Base-by-base conservation (phyloP, 202 grass and related monocot species). In the Setaria italica region DNA sequence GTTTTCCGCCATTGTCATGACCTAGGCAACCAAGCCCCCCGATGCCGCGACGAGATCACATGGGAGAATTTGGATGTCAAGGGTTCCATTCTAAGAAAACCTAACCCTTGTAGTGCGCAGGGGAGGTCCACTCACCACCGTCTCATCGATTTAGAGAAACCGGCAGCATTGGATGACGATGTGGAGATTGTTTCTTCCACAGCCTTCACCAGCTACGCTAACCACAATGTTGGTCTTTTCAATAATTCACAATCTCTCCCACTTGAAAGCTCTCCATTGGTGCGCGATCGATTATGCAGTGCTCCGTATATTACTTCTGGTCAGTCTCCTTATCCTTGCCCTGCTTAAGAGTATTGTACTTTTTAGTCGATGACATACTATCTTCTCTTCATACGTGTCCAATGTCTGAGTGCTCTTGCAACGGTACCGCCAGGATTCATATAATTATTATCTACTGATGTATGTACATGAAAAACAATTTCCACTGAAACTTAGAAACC, bases 131-230 rank as follows among this genome's bases (percentile, higher is more conserved):
- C 41, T 75, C 73, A 67, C 11, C 41, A n/a, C 0, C 21, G 10
- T 42, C 37, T 88, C 63, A 90, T 90, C 30, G 84, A 90, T 90
- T 69, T 88, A 42, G 88, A 93, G 85, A 90, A 88, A 17, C 78
- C 74, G 6, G 89, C 84, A 1, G 80, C 76, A 50, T 83, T 83
- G 46, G 88, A 93, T 2, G 88, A 89, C 5, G 75, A 88, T 75
- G 57, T 83, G 37, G 85, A 90, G 51, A 79, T 90, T 43, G 15
- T 89, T 15, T 90, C 84, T 83, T 47, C 85, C 30, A 21, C 84
- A 42, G 17, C 19, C 43, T 89, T 76, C 62, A 62, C 48, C 69
- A 63, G 57, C 14, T 48, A 79, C n/a, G 13, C 30, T 39, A 83
- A 78, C 55, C 32, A 33, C 2, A 81, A 67, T 62, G 74, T 60